Base-by-base conservation (phyloP, 2,329 filamentous ascomycete species). In the Myriosclerotinia curreyana region DNA sequence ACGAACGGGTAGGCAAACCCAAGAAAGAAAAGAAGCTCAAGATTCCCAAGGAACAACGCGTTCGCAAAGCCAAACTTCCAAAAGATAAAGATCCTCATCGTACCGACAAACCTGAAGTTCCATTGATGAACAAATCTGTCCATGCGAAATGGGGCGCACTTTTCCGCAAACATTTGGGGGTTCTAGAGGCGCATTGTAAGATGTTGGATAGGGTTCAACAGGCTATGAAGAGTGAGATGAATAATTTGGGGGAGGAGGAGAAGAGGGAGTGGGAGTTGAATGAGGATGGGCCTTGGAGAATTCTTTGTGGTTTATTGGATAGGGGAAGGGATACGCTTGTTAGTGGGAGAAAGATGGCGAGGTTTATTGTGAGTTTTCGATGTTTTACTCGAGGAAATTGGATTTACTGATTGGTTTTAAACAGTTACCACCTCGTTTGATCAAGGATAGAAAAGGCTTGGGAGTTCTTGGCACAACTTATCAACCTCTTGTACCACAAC, bases 101-200 rank as follows among this genome's bases (percentile, higher is more conserved):
- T 48, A 70, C 59, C 28, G 64, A 64, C 14, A 62, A 52, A 22
- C 60, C 64, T 0, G 28, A 28, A 15, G 55, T 46, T 12, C 67
- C 66, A 20, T 65, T 71, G 28, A 65, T 60, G 28, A 69, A 71
- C 53, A 63, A 60, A 22, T 64, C 65, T 1, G 53, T 63, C 63
- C 79, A 79, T 69, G 75, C 75, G 28, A 80, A 75, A 40, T 74
- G 74, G 60, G 69, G 69, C 3, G 66, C 66, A 34, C 38, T 73
- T 22, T 71, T 73, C 48, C 70, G 68, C 63, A 71, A 69, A 52
- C 70, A 73, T 56, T 40, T 73, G 38, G 69, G 68, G 3, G 38
- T 73, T 6, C 60, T 72, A 2, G 72, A 74, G 60, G 52, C 65
- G n/a, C 71, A 72, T 65, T 67, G 72, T 44, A 63, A 59, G 31